Conservation (phyloP, 495 filamentous ascomycete genomes). For the Hypoxylon cercidicola region DNA sequence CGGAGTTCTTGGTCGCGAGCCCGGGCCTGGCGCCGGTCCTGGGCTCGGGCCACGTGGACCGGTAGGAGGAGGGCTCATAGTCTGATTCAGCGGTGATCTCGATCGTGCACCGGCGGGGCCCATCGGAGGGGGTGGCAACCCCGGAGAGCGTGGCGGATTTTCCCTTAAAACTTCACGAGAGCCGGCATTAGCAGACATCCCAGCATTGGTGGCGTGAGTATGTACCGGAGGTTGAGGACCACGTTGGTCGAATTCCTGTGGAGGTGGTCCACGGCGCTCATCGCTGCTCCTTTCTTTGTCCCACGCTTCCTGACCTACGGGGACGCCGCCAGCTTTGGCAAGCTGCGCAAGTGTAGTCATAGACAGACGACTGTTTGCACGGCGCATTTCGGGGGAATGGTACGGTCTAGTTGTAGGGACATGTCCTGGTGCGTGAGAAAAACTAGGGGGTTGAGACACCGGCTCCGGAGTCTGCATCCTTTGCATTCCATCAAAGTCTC, state of each 20-base stretch:
- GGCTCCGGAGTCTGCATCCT: slow-evolving; percentile 73
- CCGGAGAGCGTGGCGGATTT: slow-evolving; percentile 44
- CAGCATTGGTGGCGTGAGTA: slow-evolving; percentile 55
- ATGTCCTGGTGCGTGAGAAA: slow-evolving; percentile 74
- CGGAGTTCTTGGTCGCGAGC: slow-evolving; percentile 39
- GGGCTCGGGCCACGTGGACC: slow-evolving; percentile 38
- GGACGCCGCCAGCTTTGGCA: slow-evolving; percentile 68
- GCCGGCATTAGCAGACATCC: slow-evolving; percentile 62
- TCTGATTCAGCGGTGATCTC: slow-evolving; percentile 49
- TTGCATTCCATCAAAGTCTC: slow-evolving; percentile 63
- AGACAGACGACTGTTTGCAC: slow-evolving; percentile 83
- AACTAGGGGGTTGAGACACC: slow-evolving; percentile 78
- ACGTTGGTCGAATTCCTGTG: slow-evolving; percentile 46
- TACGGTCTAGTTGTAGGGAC: slow-evolving; percentile 74
- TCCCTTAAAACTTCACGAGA: slow-evolving; percentile 60
- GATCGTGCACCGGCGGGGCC: slow-evolving; percentile 46
- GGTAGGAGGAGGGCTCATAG: slow-evolving; percentile 25
- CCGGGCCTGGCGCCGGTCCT: slow-evolving; percentile 17
- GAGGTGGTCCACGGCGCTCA: slow-evolving; percentile 41
- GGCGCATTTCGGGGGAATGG: slow-evolving; percentile 76
- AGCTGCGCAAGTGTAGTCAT: slow-evolving; percentile 81
- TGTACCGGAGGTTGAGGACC: slow-evolving; percentile 54
- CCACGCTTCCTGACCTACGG: slow-evolving; percentile 30
- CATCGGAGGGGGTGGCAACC: slow-evolving; percentile 48
- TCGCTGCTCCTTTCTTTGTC: slow-evolving; percentile 36